Evolutionary conservation across 2,329 filamentous ascomycete species (phyloP).

Genomic region (Cytospora piceicola): DNA sequence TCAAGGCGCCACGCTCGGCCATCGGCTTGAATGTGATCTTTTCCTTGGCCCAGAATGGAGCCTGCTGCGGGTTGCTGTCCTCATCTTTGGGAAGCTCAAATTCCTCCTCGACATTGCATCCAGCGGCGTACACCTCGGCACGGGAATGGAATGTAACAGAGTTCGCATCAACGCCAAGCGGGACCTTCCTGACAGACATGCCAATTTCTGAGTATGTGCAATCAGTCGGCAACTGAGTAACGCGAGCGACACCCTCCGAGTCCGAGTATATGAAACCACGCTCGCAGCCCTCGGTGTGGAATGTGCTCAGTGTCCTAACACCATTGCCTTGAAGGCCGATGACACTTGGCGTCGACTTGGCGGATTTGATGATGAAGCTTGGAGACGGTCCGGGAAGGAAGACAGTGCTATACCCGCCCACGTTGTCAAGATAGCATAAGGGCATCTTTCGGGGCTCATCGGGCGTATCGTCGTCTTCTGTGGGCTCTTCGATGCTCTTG

Average conservation of each 20-base stretch:
- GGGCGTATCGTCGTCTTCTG: constrained; percentile 53
- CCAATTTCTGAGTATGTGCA: constrained; percentile 75
- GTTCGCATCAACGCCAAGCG: constrained; percentile 70
- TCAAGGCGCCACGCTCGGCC: constrained; percentile 72
- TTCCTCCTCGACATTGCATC: constrained; percentile 66
- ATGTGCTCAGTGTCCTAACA: constrained; percentile 72
- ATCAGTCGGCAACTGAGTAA: constrained; percentile 70
- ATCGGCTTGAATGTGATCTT: constrained; percentile 67
- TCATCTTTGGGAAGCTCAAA: constrained; percentile 89
- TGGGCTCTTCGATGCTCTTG: constrained; percentile 53
- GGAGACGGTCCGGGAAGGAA: constrained; percentile 82
- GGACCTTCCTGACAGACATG: constrained; percentile 73
- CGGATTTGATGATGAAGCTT: constrained; percentile 80
- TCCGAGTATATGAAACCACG: constrained; percentile 84
- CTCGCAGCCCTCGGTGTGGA: constrained; percentile 78
- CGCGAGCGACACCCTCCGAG: constrained; percentile 69
- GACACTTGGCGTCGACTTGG: constrained; percentile 75
- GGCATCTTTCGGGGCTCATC: constrained; percentile 54
- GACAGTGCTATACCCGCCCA: constrained; percentile 80
- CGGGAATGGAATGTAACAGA: constrained; percentile 77
- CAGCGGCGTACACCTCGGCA: constrained; percentile 75
- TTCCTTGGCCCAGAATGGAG: constrained; percentile 67
- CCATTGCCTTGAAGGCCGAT: constrained; percentile 71
- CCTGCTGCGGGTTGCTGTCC: constrained; percentile 53
- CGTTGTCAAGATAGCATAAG: constrained; percentile 61